Evolutionary conservation across 805 yeast species (phyloP).

Genomic region (Candida corydali): DNA sequence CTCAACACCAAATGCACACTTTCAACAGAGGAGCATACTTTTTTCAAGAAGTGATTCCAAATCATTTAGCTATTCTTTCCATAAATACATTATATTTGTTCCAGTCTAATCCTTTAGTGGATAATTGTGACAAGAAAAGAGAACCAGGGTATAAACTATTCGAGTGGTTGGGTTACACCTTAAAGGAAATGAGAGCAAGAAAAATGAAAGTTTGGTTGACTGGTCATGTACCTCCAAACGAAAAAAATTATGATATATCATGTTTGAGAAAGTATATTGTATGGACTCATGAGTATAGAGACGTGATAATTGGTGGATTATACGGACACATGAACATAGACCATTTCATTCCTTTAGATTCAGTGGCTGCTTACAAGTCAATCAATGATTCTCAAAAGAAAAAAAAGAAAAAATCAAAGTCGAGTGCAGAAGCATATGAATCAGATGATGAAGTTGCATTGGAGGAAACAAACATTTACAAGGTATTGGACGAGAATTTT

Average conservation of each 20-base stretch:
- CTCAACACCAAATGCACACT: constrained; percentile 70
- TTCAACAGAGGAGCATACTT: constrained; percentile 74
- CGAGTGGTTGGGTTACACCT: constrained; percentile 71
- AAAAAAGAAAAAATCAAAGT: constrained; percentile 10
- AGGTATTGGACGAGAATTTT: constrained; percentile 11
- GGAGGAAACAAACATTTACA: constrained; percentile 10
- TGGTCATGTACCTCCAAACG: constrained; percentile 87
- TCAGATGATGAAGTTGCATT: constrained; percentile 14
- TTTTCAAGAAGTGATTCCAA: constrained; percentile 75
- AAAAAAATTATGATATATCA: constrained; percentile 67
- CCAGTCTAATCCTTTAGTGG: constrained; percentile 77
- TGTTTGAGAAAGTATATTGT: constrained; percentile 72
- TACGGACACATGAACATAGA: constrained; percentile 91
- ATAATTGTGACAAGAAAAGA: constrained; percentile 64
- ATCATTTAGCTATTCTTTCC: constrained; percentile 70
- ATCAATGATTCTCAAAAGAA: constrained; percentile 21
- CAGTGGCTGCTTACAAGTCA: constrained; percentile 60
- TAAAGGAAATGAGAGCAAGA: constrained; percentile 68
- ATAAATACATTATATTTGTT: constrained; percentile 74
- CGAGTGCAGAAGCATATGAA: constrained; percentile 16
- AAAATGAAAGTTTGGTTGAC: constrained; percentile 82
- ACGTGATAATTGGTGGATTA: constrained; percentile 75
- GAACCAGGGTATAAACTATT: constrained; percentile 80
- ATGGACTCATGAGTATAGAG: constrained; percentile 84
- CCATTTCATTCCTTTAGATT: constrained; percentile 76